These are phyloP conservation scores for Skeletonema costatum DNA, from an alignment of 108 stramenopile genomes.

Conservation along the genomic window DNA sequence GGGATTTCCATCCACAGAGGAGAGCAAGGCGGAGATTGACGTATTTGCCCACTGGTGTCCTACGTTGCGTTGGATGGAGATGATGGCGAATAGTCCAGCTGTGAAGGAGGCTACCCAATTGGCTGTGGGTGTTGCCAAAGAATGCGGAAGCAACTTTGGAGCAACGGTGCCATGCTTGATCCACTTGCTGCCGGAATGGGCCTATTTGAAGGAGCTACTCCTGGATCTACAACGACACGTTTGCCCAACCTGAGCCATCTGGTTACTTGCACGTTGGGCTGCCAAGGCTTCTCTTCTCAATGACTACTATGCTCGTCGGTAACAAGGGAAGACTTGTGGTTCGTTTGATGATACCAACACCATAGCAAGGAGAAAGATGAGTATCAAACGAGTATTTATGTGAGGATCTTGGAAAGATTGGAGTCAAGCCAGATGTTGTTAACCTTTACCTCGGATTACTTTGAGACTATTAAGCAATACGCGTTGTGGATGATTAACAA, in stretches of 20 bases:
- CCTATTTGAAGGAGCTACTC: constrained; percentile 83
- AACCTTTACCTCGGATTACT: constrained; percentile 97
- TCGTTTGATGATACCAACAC: constrained; percentile 99
- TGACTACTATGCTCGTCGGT: constrained; percentile 96
- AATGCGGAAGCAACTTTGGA: constrained; percentile 62
- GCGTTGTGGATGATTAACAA: constrained; percentile 88
- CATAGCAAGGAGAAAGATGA: constrained; percentile 99
- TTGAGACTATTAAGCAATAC: constrained; percentile 83
- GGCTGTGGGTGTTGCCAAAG: constrained; percentile 63
- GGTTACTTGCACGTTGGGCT: constrained; percentile 99
- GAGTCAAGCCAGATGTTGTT: constrained; percentile 87
- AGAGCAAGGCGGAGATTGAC: constrained; percentile 34
- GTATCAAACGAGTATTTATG: constrained; percentile 90
- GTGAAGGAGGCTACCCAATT: constrained; percentile 78
- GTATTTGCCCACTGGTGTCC: constrained; percentile 27
- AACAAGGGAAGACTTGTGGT: constrained; percentile 92
- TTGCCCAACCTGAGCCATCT: constrained; percentile 99
- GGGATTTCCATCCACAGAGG: constrained; percentile 69
- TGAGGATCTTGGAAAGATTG: constrained; percentile 80
- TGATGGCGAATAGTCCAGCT: constrained; percentile 71
- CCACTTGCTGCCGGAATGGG: constrained; percentile 79
- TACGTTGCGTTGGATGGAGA: constrained; percentile 73
- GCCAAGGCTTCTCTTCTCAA: constrained; percentile 98
- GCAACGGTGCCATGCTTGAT: constrained; percentile 41
- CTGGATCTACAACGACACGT: constrained; percentile 90